These are phyloP conservation scores for Trypanosoma lewisi DNA, from an alignment of 208 protist genomes.

Conservation along the genomic window DNA sequence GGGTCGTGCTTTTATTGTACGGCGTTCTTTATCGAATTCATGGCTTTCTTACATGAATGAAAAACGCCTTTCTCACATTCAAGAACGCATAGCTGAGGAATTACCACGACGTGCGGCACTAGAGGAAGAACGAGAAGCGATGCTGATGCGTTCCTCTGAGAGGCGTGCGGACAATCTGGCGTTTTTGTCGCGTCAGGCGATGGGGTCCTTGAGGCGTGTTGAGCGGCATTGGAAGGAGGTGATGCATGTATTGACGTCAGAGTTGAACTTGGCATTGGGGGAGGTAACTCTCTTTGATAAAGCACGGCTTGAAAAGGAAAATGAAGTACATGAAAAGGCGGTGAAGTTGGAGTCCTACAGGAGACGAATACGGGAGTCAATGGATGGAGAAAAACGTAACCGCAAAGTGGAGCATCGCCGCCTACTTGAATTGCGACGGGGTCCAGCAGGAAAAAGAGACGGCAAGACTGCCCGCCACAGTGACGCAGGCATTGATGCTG, in stretches of 20 bases:
- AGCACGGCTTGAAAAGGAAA: slow-evolving; percentile 4
- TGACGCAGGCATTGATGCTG: slow-evolving; percentile 2
- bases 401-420: background rate
- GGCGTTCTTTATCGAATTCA: background rate
- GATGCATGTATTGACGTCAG: slow-evolving; percentile 8
- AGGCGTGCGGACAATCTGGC: slow-evolving; percentile 17
- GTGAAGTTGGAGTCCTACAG: slow-evolving; percentile 8
- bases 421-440: background rate
- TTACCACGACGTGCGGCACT: slow-evolving; percentile 9
- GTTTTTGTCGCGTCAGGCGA: slow-evolving; percentile 13
- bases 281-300: slow-evolving; percentile 10
- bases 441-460: background rate
- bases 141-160: background rate
- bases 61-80: slow-evolving; percentile 1
- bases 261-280: slow-evolving; percentile 2
- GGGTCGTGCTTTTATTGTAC: slow-evolving; percentile 4
- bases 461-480: background rate
- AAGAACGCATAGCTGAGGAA: slow-evolving; percentile 16
- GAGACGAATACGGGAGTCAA: background rate
- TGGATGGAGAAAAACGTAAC: background rate
- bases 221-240: slow-evolving; percentile 1
- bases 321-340: slow-evolving; percentile 10
- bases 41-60: background rate
- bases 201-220: slow-evolving; percentile 5
- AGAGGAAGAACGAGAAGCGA: slow-evolving; percentile 8